Conservation (phyloP, 2,329 filamentous ascomycete species). For the Ophiostoma triangulosporum region DNA sequence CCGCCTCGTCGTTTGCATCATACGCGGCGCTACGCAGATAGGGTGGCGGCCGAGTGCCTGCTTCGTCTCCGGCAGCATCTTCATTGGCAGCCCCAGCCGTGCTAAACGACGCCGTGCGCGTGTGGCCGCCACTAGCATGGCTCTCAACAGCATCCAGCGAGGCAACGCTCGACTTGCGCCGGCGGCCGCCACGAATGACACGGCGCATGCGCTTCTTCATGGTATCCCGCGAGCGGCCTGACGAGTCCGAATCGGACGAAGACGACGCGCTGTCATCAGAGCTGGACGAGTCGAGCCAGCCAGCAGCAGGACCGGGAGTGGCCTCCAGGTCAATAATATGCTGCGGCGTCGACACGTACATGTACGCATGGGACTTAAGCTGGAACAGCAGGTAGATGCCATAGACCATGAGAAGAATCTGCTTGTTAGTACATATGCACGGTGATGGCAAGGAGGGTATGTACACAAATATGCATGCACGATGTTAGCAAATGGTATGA, state of each 20-base stretch:
- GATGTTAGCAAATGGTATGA: slow-evolving; percentile 13
- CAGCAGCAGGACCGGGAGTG: slow-evolving; percentile 69
- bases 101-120: slow-evolving; percentile 29
- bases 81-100: slow-evolving; percentile 23
- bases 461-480: too few species aligned
- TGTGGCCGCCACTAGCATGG: slow-evolving; percentile 16
- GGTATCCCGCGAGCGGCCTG: slow-evolving; percentile 29
- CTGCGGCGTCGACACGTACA: slow-evolving; percentile 86
- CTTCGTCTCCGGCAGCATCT: slow-evolving; percentile 23
- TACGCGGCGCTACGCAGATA: slow-evolving; percentile 24
- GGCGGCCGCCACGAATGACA: slow-evolving; percentile 25
- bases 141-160: slow-evolving; percentile 37
- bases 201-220: slow-evolving; percentile 53
- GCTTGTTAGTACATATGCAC: background rate
- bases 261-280: slow-evolving; percentile 20
- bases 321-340: slow-evolving; percentile 86
- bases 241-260: slow-evolving; percentile 47
- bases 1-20: slow-evolving; percentile 29
- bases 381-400: slow-evolving; percentile 77
- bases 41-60: slow-evolving; percentile 22
- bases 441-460: too few species aligned
- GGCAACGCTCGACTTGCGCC: slow-evolving; percentile 51
- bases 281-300: slow-evolving; percentile 60
- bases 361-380: slow-evolving; percentile 80
- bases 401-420: slow-evolving; percentile 71